phyloP scores from a whole-genome alignment of 257 asterid species.

The Solanum sejunctum region DNA sequence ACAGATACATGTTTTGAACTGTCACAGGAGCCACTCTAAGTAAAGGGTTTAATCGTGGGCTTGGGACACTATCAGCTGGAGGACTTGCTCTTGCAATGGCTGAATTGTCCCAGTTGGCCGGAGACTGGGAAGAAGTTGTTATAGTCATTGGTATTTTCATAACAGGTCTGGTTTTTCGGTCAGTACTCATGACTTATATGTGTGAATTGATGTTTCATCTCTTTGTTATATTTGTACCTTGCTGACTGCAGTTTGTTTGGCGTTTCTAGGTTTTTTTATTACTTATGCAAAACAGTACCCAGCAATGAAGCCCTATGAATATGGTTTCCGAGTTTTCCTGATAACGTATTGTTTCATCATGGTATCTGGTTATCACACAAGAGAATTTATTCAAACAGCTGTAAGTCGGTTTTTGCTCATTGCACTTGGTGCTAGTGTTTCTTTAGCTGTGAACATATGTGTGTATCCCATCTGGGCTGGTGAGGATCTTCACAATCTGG shows the following conservation, averaged over 20 bases:
- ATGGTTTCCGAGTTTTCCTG: constrained; percentile 67
- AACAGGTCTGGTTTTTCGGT: constrained; percentile 26
- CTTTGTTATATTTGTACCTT: not conserved
- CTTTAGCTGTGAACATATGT: constrained; percentile 50
- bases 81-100: constrained; percentile 72
- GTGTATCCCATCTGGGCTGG: constrained; percentile 85
- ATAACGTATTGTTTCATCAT: constrained; percentile 61
- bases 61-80: constrained; percentile 90
- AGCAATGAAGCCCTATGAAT: constrained; percentile 61
- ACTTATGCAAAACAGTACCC: constrained; percentile 60
- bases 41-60: constrained; percentile 83
- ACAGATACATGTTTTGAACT: not conserved
- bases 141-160: constrained; percentile 19
- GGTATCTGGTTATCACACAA: constrained; percentile 64
- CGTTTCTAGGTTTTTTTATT: constrained; percentile 33
- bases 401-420: constrained; percentile 49
- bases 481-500: constrained; percentile 68
- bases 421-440: constrained; percentile 54
- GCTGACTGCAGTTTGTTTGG: not conserved
- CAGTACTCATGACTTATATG: not conserved
- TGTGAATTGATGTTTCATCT: not conserved
- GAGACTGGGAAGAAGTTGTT: constrained; percentile 26
- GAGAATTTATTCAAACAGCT: constrained; percentile 45
- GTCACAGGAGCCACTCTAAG: constrained; percentile 73
- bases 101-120: constrained; percentile 41